These are phyloP conservation scores for Pontederia crassipes DNA, from an alignment of 176 grass and related monocot species.

Conservation along the genomic window DNA sequence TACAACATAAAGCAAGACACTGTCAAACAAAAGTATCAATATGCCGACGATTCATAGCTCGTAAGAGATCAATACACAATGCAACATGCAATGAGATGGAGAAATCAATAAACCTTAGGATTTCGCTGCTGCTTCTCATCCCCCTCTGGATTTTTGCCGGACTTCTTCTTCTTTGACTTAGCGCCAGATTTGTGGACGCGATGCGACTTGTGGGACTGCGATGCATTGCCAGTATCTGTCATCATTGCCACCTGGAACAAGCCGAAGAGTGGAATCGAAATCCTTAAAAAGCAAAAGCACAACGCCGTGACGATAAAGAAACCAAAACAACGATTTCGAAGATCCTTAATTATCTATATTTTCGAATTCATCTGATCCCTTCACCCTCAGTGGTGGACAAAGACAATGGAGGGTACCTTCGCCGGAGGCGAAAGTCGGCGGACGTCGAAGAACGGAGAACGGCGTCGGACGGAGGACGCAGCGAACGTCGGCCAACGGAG, in stretches of 20 bases:
- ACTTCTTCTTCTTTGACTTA: slow-evolving; percentile 58
- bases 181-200: slow-evolving; percentile 62
- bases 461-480: no score
- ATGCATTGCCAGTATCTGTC: slow-evolving; percentile 23
- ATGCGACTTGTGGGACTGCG: slow-evolving; percentile 74
- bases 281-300: not conserved
- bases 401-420: no score
- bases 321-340: no score
- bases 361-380: no score
- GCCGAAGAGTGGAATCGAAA: not conserved
- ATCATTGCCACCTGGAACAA: slow-evolving; percentile 28
- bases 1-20: not conserved
- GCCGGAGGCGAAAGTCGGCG: no score
- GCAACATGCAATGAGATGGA: not conserved
- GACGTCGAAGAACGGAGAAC: no score
- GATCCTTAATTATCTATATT: no score
- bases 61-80: not conserved
- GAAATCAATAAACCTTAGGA: slow-evolving; percentile 50
- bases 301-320: no score
- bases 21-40: not conserved
- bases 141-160: slow-evolving; percentile 32
- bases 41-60: not conserved
- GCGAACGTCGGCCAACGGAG: no score
- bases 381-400: no score
- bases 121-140: slow-evolving; percentile 48